Base-by-base conservation (phyloP, 2,329 filamentous ascomycete genomes). In the Penicillium sp. region DNA sequence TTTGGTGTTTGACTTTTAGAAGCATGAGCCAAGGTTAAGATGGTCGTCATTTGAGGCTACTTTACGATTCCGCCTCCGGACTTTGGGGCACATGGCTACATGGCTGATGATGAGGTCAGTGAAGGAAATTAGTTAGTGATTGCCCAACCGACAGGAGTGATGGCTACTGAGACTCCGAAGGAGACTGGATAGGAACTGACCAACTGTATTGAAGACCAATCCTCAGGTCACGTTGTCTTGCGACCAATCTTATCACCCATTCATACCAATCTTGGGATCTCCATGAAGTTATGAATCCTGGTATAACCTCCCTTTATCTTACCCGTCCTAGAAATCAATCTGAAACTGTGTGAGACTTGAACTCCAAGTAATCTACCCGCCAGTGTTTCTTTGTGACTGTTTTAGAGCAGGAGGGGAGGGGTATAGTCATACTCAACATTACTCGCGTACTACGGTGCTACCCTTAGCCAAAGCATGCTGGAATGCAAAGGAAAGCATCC, bases 51-150 rank as follows among this genome's bases (percentile, higher is more conserved):
- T 27, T 27, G 24, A 49, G 16, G 6, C 24, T 19, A 18, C 16
- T 3, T 35, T 47, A 31, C 31, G 31, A 31, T 31, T 10, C 31
- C 7, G 43, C 31, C 43, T 47, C 39, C 18, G 9, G 39, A 41
- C 19, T 19, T n/a, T 31, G 9, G 31, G 22, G 6, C 22, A n/a
- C 43, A 31, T 31, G 22, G 41, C 22, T 7, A n/a, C 6, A n/a
- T n/a, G 37, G 37, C 1, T n/a, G 35, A 11, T 27, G 40, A 58
- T 58, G 52, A 49, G 47, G 24, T 55, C 47, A 36, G 47, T 33
- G 33, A 33, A 39, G 11, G 24, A 31, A 37, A 43, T 33, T 18
- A 33, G 33, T 22, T 18, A 33, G 33, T 10, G 22, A 18, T 18
- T 31, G 31, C 14, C 14, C 31, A 31, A 35, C 19, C 35, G 49